Base-by-base conservation (phyloP, 2,329 filamentous ascomycete species). In the Aspergillus caelatus region DNA sequence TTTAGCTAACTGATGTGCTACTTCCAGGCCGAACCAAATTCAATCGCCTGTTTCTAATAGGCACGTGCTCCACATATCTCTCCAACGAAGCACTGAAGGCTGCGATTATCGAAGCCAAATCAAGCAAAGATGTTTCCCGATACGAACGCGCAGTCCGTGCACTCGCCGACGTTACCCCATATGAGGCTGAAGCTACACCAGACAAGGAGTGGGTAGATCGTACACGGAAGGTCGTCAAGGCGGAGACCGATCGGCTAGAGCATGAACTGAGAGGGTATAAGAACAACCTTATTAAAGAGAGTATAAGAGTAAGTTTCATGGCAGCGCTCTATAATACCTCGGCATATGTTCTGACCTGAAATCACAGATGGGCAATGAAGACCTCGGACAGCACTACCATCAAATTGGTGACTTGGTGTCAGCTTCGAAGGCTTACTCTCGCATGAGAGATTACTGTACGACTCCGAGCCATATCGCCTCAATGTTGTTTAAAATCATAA, bases 221-320 rank as follows among this genome's bases (percentile, higher is more conserved):
- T 62, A 90, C 86, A 43, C 86, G 89, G 26, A 87, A 86, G 66
- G 81, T 85, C 58, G 92, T 94, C 71, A 86, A 87, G 69, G 80
- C 82, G 1, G 91, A 96, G 77, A 89, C 89, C 0, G 83, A 88
- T 61, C 87, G 91, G n/a, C 83, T 98, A 61, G 93, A 97, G 74
- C 82, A 86, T 19, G 93, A 98, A 77, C 83, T 99, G 23, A 94
- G 93, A 77, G 90, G 90, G 1, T 98, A 98, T 79, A 97, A 95
- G 80, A 97, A 97, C 75, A 99, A 98, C 72, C 81, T 98, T 50
- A 93, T 99, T 71, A 97, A 97, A 76, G 95, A 99, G 80, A 97
- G 93, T 80, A 97, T 98, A 72, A 82, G 94, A 70, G 93, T 96
- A 83, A 62, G 85, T 73, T 46, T 60, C 36, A 36, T 5, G 46